phyloP scores from a whole-genome alignment of 495 filamentous ascomycete species.

The Xylaria venustula region DNA sequence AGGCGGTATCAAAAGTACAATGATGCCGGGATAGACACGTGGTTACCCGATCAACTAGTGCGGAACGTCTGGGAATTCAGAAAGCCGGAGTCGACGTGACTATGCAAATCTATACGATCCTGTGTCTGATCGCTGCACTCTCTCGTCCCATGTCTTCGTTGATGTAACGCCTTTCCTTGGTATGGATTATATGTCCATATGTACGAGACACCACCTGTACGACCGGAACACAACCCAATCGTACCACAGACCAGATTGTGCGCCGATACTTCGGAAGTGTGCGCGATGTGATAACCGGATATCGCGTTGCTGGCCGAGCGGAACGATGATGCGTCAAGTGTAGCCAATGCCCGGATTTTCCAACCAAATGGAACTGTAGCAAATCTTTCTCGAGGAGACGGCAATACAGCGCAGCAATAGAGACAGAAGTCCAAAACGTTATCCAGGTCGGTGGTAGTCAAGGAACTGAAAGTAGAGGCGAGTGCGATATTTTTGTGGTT shows the following conservation, averaged over 20 bases:
- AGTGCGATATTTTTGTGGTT: neutral
- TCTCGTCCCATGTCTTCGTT: neutral
- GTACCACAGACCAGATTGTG: neutral
- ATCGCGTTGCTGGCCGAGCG: neutral
- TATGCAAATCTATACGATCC: neutral
- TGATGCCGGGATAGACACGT: neutral
- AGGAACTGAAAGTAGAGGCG: neutral
- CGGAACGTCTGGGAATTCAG: neutral
- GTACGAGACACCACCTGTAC: neutral
- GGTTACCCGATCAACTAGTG: neutral
- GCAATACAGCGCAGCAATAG: neutral
- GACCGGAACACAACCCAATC: neutral
- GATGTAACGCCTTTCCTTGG: neutral
- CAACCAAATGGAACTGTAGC: neutral
- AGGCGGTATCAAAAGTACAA: slow-evolving; percentile 12
- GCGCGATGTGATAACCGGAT: neutral
- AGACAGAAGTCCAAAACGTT: neutral
- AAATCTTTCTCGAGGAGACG: neutral
- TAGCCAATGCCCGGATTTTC: neutral
- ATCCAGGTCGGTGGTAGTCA: neutral
- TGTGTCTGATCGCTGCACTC: slow-evolving; percentile 1
- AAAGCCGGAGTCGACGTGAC: neutral
- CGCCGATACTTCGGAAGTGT: neutral
- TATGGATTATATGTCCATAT: slow-evolving; percentile 6
- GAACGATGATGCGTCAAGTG: neutral